These are phyloP conservation scores for Rutstroemia sydowiana DNA, from an alignment of 2,329 filamentous ascomycete genomes.

Conservation along the genomic window DNA sequence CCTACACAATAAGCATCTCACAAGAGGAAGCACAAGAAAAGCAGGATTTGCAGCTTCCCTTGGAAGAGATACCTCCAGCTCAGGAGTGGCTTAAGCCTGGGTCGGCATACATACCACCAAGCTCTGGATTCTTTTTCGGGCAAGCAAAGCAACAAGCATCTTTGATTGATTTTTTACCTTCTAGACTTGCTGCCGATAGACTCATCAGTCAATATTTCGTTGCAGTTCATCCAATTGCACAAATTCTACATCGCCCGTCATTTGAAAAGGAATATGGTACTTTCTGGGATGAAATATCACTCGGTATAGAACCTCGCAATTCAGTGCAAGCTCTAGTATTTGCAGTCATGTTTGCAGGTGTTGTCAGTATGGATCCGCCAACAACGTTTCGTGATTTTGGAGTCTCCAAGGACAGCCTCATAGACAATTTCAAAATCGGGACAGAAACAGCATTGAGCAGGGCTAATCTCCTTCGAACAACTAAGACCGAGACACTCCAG, in stretches of 20 bases:
- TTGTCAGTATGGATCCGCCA: constrained; percentile 56
- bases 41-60: background rate
- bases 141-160: constrained; percentile 40
- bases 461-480: constrained; percentile 65
- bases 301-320: constrained; percentile 52
- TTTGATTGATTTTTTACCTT: constrained; percentile 55
- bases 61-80: constrained; percentile 19
- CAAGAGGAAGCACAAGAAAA: background rate
- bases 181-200: constrained; percentile 48
- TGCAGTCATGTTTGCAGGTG: constrained; percentile 60
- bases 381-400: constrained; percentile 46
- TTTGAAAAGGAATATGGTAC: constrained; percentile 42
- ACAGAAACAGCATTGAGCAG: constrained; percentile 60
- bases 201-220: constrained; percentile 61
- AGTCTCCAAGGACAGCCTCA: constrained; percentile 47
- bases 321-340: constrained; percentile 64
- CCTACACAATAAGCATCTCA: constrained; percentile 2
- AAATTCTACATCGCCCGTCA: constrained; percentile 50
- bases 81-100: constrained; percentile 55
- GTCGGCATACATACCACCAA: constrained; percentile 58
- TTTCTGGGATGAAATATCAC: constrained; percentile 57
- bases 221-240: constrained; percentile 60
- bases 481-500: constrained; percentile 66
- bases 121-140: constrained; percentile 55
- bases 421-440: constrained; percentile 56